These are phyloP conservation scores for Cicer yamashitae DNA, from an alignment of 306 rosid species.

Conservation along the genomic window DNA sequence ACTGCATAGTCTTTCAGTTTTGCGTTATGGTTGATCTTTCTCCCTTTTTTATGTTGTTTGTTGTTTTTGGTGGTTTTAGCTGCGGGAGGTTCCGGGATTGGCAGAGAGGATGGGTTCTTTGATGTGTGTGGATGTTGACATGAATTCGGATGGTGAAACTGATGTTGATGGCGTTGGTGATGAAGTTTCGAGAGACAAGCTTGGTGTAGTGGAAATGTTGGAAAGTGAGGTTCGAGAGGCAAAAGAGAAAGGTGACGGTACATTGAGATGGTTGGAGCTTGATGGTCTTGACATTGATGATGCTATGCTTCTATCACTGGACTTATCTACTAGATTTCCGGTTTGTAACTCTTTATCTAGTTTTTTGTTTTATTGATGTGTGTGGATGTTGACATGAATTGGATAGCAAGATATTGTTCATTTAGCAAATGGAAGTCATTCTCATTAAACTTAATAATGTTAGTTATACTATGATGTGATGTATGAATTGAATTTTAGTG, in stretches of 20 bases:
- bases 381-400: too few species aligned
- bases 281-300: conserved; percentile 80
- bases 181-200: conserved; percentile 40
- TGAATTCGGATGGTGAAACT: conserved; percentile 54
- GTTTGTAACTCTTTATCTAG: conserved; percentile 47
- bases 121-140: conserved; percentile 76
- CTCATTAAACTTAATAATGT: conserved; percentile 19
- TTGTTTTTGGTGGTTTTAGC: conserved; percentile 50
- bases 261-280: conserved; percentile 88
- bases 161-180: conserved; percentile 46
- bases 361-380: not conserved
- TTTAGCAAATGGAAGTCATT: not conserved
- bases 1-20: not conserved
- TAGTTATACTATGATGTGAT: not conserved
- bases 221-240: conserved; percentile 64
- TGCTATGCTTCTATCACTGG: conserved; percentile 64
- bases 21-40: not conserved
- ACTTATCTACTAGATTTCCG: conserved; percentile 67
- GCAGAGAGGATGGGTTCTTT: conserved; percentile 89
- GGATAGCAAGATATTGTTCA: not conserved
- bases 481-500: not conserved
- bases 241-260: conserved; percentile 54
- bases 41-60: not conserved
- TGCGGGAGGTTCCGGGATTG: conserved; percentile 81
- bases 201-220: conserved; percentile 51